A percentile compares a stretch with the other conserved stretches of the same genome.
phyloP scores from a whole-genome alignment of 2,329 filamentous ascomycete genomes.

The Coniella lustricola region DNA sequence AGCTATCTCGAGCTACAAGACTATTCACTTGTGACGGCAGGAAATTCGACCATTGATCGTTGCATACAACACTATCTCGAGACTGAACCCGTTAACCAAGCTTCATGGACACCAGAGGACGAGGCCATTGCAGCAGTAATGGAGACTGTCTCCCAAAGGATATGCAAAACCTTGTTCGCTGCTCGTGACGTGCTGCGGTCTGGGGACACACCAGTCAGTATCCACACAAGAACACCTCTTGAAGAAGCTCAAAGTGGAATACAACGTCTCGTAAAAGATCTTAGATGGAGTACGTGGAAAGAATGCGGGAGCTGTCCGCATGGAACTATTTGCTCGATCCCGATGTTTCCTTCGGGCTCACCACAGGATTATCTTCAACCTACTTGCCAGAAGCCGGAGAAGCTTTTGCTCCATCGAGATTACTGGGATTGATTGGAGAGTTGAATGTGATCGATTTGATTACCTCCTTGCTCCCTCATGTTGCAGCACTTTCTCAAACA shows the following conservation, averaged over 20 bases:
- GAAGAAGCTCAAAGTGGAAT: constrained; percentile 13
- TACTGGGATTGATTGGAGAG: too few relatives aligned
- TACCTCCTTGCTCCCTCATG: too few relatives aligned
- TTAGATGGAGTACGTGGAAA: constrained; percentile 31
- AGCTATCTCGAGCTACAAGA: constrained; percentile 25
- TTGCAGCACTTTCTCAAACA: too few relatives aligned
- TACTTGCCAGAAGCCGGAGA: constrained; percentile 20
- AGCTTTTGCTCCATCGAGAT: too few relatives aligned
- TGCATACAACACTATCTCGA: constrained; percentile 42
- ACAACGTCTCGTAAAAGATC: constrained; percentile 20
- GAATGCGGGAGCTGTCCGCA: constrained; percentile 26
- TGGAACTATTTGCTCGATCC: constrained; percentile 30
- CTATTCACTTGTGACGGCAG: constrained; percentile 20
- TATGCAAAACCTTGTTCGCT: constrained; percentile 31
- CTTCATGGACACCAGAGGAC: constrained; percentile 34
- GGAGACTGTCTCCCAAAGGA: constrained; percentile 28
- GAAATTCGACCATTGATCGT: constrained; percentile 30
- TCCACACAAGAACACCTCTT: not conserved
- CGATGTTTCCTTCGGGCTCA: constrained; percentile 32
- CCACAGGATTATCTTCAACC: constrained; percentile 25
- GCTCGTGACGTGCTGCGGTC: constrained; percentile 20
- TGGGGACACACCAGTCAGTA: not conserved
- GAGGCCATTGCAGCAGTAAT: constrained; percentile 37
- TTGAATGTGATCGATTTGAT: too few relatives aligned
- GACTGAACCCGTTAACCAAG: constrained; percentile 18